Percentiles rank a stretch among this genome's conserved stretches.
Conservation (phyloP, 495 filamentous ascomycete species). For the Chaetomium fimeti region DNA sequence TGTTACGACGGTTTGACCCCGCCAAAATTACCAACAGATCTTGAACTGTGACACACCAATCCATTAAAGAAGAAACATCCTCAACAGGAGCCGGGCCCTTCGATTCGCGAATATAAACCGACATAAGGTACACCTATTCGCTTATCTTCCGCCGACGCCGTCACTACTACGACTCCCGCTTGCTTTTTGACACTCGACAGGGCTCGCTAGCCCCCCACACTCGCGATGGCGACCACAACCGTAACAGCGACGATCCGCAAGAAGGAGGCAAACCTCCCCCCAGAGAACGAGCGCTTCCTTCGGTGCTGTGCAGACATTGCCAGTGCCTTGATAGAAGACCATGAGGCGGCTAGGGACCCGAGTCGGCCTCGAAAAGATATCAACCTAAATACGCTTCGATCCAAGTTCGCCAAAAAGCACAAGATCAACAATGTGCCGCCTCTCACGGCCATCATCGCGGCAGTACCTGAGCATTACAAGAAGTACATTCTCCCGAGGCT, state of each 20-base stretch:
- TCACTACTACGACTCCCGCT: no score
- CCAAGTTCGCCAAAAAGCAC: constrained; percentile 90
- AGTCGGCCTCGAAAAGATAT: constrained; percentile 74
- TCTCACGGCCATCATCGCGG: constrained; percentile 93
- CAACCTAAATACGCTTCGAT: constrained; percentile 86
- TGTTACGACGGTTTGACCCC: constrained; percentile 8
- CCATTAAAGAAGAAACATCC: neutral
- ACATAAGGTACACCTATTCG: neutral
- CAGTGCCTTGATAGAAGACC: constrained; percentile 86
- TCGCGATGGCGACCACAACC: constrained; percentile 46
- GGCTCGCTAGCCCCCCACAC: neutral
- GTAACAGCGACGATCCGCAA: constrained; percentile 41
- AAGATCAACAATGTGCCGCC: constrained; percentile 79
- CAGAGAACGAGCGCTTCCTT: constrained; percentile 91
- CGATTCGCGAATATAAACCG: neutral
- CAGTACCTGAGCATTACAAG: constrained; percentile 97
- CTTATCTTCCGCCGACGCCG: no score
- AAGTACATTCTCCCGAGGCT: constrained; percentile 96
- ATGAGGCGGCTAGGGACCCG: constrained; percentile 72
- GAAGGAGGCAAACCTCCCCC: constrained; percentile 73
- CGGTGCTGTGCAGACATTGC: constrained; percentile 94
- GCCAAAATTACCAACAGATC: constrained; percentile 12
- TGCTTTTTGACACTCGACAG: no score
- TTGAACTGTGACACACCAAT: constrained; percentile 7
- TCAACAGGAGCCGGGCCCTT: neutral